Conservation (phyloP, 1,284 basidiomycete species). For the Vanrija sp. region DNA sequence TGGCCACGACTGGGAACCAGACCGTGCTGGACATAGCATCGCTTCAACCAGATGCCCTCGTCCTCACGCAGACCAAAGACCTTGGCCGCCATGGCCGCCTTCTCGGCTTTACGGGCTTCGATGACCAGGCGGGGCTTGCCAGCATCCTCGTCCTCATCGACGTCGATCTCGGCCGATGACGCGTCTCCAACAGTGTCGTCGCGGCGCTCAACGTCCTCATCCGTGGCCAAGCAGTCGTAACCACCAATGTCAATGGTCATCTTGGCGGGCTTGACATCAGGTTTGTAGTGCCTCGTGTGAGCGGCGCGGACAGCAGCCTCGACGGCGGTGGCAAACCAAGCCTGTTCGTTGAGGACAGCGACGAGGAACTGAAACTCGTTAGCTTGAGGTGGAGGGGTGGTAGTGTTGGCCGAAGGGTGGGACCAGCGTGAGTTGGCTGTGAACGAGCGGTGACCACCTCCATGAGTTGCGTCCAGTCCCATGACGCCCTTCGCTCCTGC, state of each 20-base stretch:
- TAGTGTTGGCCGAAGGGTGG: too few relatives aligned
- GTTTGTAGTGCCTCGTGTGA: conserved; percentile 24
- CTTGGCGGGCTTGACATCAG: conserved; percentile 19
- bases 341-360: conserved; percentile 43
- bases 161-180: conserved; percentile 1
- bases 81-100: conserved; percentile 35
- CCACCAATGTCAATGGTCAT: conserved; percentile 39
- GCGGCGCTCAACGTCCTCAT: conserved; percentile 31
- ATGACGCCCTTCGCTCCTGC: too few relatives aligned
- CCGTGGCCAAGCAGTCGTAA: conserved; percentile 34
- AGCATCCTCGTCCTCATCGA: conserved; percentile 9
- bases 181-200: not conserved
- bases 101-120: conserved; percentile 33
- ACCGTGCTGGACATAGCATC: conserved; percentile 38
- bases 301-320: conserved; percentile 24
- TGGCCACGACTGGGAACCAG: conserved; percentile 45
- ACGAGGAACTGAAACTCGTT: conserved; percentile 35
- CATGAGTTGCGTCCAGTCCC: too few relatives aligned
- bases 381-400: not conserved
- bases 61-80: conserved; percentile 45
- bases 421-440: too few relatives aligned
- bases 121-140: conserved; percentile 6
- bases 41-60: conserved; percentile 48
- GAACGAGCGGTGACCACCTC: too few relatives aligned
- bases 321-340: conserved; percentile 34